Evolutionary conservation across 257 asterid genomes (phyloP).

Genomic region (Coffea canephora): DNA sequence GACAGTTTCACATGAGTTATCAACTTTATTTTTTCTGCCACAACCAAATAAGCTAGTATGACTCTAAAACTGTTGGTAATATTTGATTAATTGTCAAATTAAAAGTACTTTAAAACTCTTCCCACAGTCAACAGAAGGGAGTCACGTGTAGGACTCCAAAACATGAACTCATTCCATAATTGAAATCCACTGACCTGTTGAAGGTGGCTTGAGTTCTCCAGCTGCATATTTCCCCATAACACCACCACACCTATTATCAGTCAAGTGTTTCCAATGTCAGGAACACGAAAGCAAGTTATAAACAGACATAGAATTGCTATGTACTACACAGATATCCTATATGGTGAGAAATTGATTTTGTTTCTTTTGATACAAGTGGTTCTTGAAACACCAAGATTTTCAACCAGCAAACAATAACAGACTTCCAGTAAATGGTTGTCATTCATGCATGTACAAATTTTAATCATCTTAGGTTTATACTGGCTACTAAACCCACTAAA

Average conservation of each 20-base stretch:
- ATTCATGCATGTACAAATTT: too few relatives aligned
- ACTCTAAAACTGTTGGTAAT: not conserved
- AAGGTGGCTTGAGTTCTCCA: conserved; percentile 96
- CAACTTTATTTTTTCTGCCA: not conserved
- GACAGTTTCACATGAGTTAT: not conserved
- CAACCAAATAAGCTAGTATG: not conserved
- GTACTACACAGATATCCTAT: not conserved
- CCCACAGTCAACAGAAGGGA: not conserved
- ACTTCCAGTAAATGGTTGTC: not conserved
- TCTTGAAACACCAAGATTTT: not conserved
- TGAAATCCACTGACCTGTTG: conserved; percentile 58
- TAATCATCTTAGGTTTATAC: not conserved
- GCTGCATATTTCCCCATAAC: conserved; percentile 99
- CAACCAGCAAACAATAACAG: not conserved
- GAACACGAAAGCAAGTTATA: not conserved
- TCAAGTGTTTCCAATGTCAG: conserved; percentile 10
- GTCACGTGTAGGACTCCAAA: not conserved
- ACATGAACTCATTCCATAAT: not conserved
- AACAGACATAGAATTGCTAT: not conserved
- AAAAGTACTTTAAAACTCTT: not conserved
- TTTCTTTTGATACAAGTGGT: not conserved
- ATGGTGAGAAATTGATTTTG: too few relatives aligned
- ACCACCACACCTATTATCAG: conserved; percentile 87
- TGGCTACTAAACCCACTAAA: not conserved
- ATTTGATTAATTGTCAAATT: not conserved